Conservation (phyloP, 2,329 filamentous ascomycete genomes). For the Paecilomyces formosus region DNA sequence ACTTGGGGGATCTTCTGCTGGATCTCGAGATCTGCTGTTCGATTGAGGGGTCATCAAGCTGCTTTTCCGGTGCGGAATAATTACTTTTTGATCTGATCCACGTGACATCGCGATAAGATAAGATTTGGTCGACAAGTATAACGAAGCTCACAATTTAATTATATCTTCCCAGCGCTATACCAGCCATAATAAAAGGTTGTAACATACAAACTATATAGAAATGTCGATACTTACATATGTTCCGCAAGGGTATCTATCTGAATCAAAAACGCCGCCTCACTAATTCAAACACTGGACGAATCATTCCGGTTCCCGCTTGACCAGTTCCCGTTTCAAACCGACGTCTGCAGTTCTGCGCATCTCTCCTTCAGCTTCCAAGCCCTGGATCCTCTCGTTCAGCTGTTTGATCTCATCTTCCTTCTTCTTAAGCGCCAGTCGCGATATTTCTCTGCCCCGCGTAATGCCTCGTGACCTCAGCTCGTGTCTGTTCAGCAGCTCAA, state of each 20-base stretch:
- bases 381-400: constrained; percentile 58
- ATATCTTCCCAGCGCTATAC: too few species aligned
- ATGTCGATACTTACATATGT: background rate
- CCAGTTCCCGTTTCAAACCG: constrained; percentile 22
- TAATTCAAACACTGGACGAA: background rate
- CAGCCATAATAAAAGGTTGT: too few species aligned
- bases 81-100: background rate
- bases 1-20: background rate
- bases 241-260: background rate
- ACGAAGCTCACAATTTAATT: too few species aligned
- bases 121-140: background rate
- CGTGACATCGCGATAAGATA: background rate
- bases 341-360: constrained; percentile 42
- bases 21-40: background rate
- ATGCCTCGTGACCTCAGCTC: constrained; percentile 55
- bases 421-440: constrained; percentile 53
- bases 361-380: constrained; percentile 49
- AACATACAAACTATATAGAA: background rate
- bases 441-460: constrained; percentile 57
- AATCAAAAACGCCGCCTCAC: background rate
- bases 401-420: constrained; percentile 59
- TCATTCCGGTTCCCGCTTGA: constrained; percentile 11
- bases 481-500: constrained; percentile 46
- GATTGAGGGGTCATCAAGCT: background rate
- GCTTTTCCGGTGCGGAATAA: background rate